Percentiles rank a stretch among this genome's conserved stretches.
phyloP scores from a whole-genome alignment of 495 filamentous ascomycete genomes.

The Neurospora hispaniola region DNA sequence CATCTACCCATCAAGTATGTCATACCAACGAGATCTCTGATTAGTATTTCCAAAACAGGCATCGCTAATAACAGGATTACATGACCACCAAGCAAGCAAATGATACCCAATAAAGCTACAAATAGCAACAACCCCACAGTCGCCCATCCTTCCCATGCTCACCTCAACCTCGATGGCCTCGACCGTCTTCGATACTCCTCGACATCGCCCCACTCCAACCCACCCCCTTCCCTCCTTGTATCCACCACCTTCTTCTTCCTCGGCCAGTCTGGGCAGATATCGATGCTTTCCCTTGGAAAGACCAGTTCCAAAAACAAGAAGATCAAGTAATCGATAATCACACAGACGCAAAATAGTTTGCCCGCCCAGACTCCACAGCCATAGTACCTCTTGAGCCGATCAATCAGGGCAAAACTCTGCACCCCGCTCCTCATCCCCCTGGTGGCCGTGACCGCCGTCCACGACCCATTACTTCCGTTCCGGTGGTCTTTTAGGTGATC shows the following conservation, averaged over 20 bases:
- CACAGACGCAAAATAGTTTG: slow-evolving; percentile 90
- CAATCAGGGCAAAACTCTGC: slow-evolving; percentile 83
- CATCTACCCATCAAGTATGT: neutral
- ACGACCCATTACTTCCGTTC: slow-evolving; percentile 17
- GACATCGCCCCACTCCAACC: neutral
- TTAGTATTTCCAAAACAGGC: neutral
- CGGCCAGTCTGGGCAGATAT: slow-evolving; percentile 85
- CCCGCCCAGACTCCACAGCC: slow-evolving; percentile 99
- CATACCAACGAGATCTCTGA: neutral
- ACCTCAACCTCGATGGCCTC: neutral
- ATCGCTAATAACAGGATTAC: neutral
- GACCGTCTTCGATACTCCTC: neutral
- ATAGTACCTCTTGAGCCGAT: slow-evolving; percentile 90
- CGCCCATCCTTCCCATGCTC: neutral
- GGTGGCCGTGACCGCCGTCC: slow-evolving; percentile 49
- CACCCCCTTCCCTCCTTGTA: slow-evolving; percentile 2
- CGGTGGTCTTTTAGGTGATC: slow-evolving; percentile 20
- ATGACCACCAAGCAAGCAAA: no score
- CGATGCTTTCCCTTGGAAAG: slow-evolving; percentile 75
- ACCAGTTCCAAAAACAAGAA: slow-evolving; percentile 79
- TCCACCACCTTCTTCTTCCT: slow-evolving; percentile 42
- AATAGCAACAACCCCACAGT: neutral
- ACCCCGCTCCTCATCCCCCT: slow-evolving; percentile 51
- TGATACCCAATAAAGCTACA: neutral
- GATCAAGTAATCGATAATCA: slow-evolving; percentile 85